Conservation (phyloP, 2,329 filamentous ascomycete species). For the Cyclaneusma minus region DNA sequence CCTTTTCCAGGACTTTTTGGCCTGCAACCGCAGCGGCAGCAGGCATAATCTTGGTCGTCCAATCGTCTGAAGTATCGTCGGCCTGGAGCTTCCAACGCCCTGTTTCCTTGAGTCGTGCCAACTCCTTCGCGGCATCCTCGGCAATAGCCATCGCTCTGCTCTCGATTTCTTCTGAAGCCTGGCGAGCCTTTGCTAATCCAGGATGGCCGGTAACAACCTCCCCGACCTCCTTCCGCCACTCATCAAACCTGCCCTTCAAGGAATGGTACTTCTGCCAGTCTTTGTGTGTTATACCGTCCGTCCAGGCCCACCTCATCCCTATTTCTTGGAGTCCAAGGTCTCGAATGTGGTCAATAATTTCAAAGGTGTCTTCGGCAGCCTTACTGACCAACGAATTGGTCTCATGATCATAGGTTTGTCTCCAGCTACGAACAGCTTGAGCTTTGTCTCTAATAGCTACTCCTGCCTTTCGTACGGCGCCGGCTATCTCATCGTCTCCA, state of each 20-base stretch:
- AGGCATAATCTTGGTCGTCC: conserved; percentile 51
- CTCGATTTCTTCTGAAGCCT: conserved; percentile 54
- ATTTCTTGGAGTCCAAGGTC: conserved; percentile 59
- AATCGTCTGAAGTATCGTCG: conserved; percentile 62
- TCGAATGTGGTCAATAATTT: conserved; percentile 52
- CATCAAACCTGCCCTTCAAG: conserved; percentile 65
- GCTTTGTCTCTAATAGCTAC: conserved; percentile 46
- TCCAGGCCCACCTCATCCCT: conserved; percentile 77
- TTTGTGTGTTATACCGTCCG: conserved; percentile 88
- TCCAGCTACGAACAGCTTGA: conserved; percentile 49
- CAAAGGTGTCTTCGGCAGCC: conserved; percentile 47
- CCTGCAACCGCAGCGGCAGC: conserved; percentile 32
- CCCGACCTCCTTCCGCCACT: conserved; percentile 75
- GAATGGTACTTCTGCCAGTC: conserved; percentile 94
- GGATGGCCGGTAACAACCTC: conserved; percentile 60
- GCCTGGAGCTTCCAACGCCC: conserved; percentile 71
- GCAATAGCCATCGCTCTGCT: conserved; percentile 69
- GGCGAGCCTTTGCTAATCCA: conserved; percentile 50
- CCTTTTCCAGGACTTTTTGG: conserved; percentile 14
- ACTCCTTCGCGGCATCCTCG: conserved; percentile 62
- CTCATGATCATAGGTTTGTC: conserved; percentile 39
- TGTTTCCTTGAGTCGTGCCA: conserved; percentile 68
- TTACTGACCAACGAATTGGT: conserved; percentile 38
- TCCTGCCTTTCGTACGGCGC: conserved; percentile 40
- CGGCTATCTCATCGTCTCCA: conserved; percentile 33